A percentile compares a stretch with the other conserved stretches of the same genome.
phyloP scores from a whole-genome alignment of 495 filamentous ascomycete species.

The Penicillium mononematosum region DNA sequence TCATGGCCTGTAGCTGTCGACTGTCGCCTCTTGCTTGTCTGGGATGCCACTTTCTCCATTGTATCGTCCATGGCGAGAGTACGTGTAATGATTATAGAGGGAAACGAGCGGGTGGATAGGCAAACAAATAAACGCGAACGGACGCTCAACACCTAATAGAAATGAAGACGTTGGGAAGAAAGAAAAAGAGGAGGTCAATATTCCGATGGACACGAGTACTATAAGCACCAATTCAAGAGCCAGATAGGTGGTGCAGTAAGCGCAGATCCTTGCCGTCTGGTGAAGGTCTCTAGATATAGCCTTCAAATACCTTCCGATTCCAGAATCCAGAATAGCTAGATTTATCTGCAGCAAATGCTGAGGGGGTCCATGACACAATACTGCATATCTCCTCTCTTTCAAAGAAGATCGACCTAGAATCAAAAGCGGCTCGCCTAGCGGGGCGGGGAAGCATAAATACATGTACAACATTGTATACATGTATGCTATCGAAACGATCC shows the following conservation, averaged over 20 bases:
- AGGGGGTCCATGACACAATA: neutral
- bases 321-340: neutral
- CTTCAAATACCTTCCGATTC: neutral
- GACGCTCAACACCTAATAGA: too few species aligned
- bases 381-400: neutral
- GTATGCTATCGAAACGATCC: too few species aligned
- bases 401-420: neutral
- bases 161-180: neutral
- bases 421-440: neutral
- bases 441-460: neutral
- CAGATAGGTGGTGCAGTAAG: neutral
- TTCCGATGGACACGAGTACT: neutral
- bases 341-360: neutral
- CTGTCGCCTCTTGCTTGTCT: slow-evolving; percentile 12
- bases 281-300: neutral
- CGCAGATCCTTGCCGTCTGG: neutral
- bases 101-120: neutral
- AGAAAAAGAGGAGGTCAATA: neutral
- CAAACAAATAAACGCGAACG: neutral
- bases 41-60: slow-evolving; percentile 15
- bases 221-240: neutral
- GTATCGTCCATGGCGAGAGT: slow-evolving; percentile 8
- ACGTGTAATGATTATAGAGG: neutral
- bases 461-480: neutral
- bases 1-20: slow-evolving; percentile 4